phyloP scores from a whole-genome alignment of 2,329 filamentous ascomycete species.

The Knufia petricola region DNA sequence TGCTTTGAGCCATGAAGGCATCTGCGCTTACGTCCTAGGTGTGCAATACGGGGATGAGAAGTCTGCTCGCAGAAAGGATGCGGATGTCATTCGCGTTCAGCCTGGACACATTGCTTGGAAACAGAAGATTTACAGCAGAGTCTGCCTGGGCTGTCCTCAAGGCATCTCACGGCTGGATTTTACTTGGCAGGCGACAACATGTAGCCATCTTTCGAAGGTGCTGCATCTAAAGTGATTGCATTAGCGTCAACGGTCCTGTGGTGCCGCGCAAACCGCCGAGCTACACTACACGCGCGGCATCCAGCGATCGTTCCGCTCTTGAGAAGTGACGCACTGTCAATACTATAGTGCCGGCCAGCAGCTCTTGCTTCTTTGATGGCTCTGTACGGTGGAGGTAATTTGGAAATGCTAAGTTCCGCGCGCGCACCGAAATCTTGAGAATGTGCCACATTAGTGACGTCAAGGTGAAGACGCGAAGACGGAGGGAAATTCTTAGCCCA shows the following conservation, averaged over 20 bases:
- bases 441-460: neutral
- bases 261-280: no score
- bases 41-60: conserved; percentile 13
- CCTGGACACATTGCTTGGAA: conserved; percentile 5
- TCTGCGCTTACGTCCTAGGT: conserved; percentile 19
- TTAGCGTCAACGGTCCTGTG: no score
- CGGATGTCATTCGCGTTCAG: conserved; percentile 3
- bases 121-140: conserved; percentile 5
- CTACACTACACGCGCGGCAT: no score
- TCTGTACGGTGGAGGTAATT: no score
- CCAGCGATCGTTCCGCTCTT: no score
- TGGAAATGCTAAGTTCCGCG: no score
- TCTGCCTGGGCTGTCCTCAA: neutral
- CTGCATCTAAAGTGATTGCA: neutral
- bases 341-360: no score
- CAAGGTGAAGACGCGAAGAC: neutral
- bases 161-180: conserved; percentile 1
- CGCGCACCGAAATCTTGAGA: no score
- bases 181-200: neutral
- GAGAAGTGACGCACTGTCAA: no score
- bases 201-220: neutral
- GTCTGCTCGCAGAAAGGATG: conserved; percentile 3
- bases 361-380: no score
- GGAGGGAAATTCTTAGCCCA: neutral
- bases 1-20: conserved; percentile 19